These are phyloP conservation scores for Dendrothele bispora DNA, from an alignment of 768 basidiomycete species.

Conservation along the genomic window DNA sequence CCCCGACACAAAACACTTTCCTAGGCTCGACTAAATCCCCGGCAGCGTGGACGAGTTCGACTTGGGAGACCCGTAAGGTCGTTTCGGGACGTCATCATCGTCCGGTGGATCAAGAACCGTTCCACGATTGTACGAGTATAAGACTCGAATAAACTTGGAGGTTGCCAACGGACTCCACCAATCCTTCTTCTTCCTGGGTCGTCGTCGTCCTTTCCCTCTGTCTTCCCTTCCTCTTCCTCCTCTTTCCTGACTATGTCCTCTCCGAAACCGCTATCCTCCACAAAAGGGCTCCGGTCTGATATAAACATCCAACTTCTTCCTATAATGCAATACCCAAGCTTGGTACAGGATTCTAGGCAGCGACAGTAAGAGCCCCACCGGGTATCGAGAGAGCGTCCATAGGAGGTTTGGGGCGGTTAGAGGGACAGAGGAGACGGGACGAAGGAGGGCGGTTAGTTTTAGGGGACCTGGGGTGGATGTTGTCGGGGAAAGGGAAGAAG, in stretches of 20 bases:
- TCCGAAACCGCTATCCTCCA: conserved; percentile 15
- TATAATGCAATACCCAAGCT: conserved; percentile 62
- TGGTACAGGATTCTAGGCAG: conserved; percentile 62
- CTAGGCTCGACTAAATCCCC: too few species aligned
- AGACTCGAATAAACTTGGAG: conserved; percentile 25
- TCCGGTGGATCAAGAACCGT: too few species aligned
- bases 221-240: too few species aligned
- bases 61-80: too few species aligned
- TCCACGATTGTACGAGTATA: conserved; percentile 23
- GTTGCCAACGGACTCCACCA: conserved; percentile 35
- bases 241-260: too few species aligned
- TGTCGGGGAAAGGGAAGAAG: conserved; percentile 5
- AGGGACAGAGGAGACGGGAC: conserved; percentile 34
- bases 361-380: conserved; percentile 54
- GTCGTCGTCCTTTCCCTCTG: too few species aligned
- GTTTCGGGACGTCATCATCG: too few species aligned
- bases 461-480: conserved; percentile 28
- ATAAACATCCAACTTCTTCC: conserved; percentile 54
- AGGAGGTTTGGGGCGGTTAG: conserved; percentile 38
- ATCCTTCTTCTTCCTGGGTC: too few species aligned
- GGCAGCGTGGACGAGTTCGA: too few species aligned
- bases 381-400: conserved; percentile 37
- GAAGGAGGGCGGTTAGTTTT: conserved; percentile 55
- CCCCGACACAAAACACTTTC: too few species aligned
- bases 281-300: conserved; percentile 57